phyloP scores from a whole-genome alignment of 1,284 basidiomycete genomes.

The Grifola frondosa region DNA sequence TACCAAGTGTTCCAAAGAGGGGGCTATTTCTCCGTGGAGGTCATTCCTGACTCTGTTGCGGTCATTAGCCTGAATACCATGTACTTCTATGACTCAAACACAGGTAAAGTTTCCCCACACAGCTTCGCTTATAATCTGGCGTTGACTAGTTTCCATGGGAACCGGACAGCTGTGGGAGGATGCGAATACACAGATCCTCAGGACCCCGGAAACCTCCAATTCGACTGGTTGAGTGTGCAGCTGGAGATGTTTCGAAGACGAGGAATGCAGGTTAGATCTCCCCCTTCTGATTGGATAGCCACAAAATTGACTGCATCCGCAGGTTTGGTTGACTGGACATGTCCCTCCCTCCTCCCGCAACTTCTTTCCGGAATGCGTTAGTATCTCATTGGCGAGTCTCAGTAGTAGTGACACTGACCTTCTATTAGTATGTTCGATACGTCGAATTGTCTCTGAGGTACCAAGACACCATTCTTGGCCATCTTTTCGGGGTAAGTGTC shows the following conservation, averaged over 20 bases:
- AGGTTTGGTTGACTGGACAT: constrained; percentile 54
- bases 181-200: constrained; percentile 57
- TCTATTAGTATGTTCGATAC: constrained; percentile 72
- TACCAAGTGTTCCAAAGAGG: constrained; percentile 83
- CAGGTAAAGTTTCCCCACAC: constrained; percentile 49
- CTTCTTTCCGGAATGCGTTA: constrained; percentile 85
- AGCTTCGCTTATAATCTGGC: constrained; percentile 6
- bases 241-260: constrained; percentile 69
- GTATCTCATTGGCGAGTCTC: constrained; percentile 29
- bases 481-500: constrained; percentile 76
- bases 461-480: constrained; percentile 90
- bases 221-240: constrained; percentile 92
- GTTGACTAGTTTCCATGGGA: constrained; percentile 23
- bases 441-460: constrained; percentile 80
- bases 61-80: constrained; percentile 90
- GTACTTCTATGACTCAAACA: constrained; percentile 92
- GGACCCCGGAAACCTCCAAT: constrained; percentile 82
- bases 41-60: constrained; percentile 75
- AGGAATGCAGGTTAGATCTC: constrained; percentile 67
- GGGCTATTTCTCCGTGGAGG: constrained; percentile 83
- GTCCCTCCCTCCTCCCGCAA: constrained; percentile 80
- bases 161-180: constrained; percentile 55
- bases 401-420: constrained; percentile 11
- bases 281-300: constrained; percentile 12
- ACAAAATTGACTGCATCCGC: constrained; percentile 16